Conservation (phyloP, 306 rosid species). For the Sphenostylis stenocarpa region DNA sequence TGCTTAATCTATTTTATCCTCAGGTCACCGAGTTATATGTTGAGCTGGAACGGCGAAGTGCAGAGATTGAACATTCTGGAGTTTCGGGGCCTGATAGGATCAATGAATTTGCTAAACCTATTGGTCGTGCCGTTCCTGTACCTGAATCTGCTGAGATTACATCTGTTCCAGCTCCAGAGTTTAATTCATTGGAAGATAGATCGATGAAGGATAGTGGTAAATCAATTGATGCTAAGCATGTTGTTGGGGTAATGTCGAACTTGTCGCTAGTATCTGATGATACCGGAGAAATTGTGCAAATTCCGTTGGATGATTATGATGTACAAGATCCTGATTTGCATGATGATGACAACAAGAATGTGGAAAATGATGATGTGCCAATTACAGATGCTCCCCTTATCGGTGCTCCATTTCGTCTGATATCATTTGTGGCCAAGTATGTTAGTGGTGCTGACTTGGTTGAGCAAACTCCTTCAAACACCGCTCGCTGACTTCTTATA, state of each 20-base stretch:
- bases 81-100: conserved; percentile 26
- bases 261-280: conserved; percentile 40
- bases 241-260: conserved; percentile 24
- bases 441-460: conserved; percentile 94
- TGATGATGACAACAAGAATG: conserved; percentile 39
- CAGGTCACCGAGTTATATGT: conserved; percentile 66
- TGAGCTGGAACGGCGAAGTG: conserved; percentile 47
- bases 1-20: conserved; percentile 1
- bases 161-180: conserved; percentile 27
- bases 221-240: conserved; percentile 28
- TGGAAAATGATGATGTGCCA: conserved; percentile 45
- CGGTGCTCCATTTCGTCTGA: conserved; percentile 89
- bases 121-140: conserved; percentile 11
- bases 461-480: conserved; percentile 39
- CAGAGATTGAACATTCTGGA: conserved; percentile 37
- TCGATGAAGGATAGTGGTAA: conserved; percentile 32
- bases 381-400: conserved; percentile 82
- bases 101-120: conserved; percentile 31
- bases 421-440: conserved; percentile 80
- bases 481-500: conserved; percentile 33
- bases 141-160: conserved; percentile 39
- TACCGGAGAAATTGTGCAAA: conserved; percentile 67
- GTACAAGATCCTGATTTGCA: conserved; percentile 38
- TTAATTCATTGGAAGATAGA: conserved; percentile 38
- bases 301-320: conserved; percentile 60